A percentile compares a stretch with the other conserved stretches of the same genome.
phyloP scores from a whole-genome alignment of 106 monocot genomes.

The Agapanthus africanus region DNA sequence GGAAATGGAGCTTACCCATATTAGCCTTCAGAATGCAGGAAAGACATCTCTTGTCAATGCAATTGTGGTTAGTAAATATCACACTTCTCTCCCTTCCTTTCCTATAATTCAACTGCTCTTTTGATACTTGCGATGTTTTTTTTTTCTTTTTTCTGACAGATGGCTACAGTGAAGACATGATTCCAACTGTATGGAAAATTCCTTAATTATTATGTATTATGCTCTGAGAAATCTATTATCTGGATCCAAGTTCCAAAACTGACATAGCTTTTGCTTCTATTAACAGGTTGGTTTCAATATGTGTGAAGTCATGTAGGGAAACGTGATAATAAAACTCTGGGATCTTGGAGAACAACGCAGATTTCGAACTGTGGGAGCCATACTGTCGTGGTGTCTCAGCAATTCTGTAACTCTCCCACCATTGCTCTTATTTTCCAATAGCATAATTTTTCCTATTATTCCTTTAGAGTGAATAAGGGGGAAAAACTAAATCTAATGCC shows the following conservation, averaged over 20 bases:
- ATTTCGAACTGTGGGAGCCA: slow-evolving; percentile 96
- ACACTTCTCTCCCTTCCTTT: slow-evolving; percentile 1
- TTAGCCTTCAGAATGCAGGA: slow-evolving; percentile 97
- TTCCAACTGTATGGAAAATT: slow-evolving; percentile 77
- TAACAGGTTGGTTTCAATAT: slow-evolving; percentile 91
- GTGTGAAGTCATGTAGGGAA: slow-evolving; percentile 96
- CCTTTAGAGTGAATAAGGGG: background rate
- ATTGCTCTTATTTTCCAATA: background rate
- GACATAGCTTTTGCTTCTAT: slow-evolving; percentile 1
- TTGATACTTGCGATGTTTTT: background rate
- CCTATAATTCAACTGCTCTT: slow-evolving; percentile 1
- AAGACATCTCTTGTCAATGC: slow-evolving; percentile 96
- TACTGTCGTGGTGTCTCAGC: slow-evolving; percentile 99
- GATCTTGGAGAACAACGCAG: slow-evolving; percentile 89
- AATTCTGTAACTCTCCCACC: slow-evolving; percentile 51
- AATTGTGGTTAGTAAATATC: slow-evolving; percentile 60
- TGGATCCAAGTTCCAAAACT: background rate
- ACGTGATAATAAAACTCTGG: slow-evolving; percentile 97
- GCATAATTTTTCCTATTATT: background rate
- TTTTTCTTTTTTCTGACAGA: slow-evolving; percentile 48
- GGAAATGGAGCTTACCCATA: slow-evolving; percentile 95
- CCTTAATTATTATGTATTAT: slow-evolving; percentile 1
- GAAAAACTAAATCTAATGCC: background rate
- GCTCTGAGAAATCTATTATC: background rate
- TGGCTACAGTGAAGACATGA: slow-evolving; percentile 95